Conservation (phyloP, 768 basidiomycete species). For the Sutorius australiensis region DNA sequence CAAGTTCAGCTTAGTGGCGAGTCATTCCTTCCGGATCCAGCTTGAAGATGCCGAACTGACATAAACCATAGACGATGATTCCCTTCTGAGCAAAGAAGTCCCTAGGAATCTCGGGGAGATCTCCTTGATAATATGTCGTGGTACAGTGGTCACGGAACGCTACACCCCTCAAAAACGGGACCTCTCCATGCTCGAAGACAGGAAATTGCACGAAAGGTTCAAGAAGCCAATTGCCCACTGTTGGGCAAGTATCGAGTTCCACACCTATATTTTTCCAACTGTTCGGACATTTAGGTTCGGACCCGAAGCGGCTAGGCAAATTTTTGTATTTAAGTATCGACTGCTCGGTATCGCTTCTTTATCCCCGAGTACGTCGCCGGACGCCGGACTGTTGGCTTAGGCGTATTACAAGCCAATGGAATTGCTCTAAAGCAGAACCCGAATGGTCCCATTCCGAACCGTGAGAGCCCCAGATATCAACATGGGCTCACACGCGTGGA, state of each 20-base stretch:
- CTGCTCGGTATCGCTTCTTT: conserved; percentile 11
- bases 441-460: neutral
- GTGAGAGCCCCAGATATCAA: neutral
- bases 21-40: neutral
- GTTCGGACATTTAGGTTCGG: conserved; percentile 11
- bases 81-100: conserved; percentile 5
- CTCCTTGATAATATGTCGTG: conserved; percentile 1
- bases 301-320: neutral
- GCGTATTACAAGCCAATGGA: conserved; percentile 17
- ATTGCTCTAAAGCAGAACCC: conserved; percentile 9
- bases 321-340: conserved; percentile 20
- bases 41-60: neutral
- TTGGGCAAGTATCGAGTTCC: conserved; percentile 10
- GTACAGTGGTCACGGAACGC: neutral
- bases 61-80: conserved; percentile 18
- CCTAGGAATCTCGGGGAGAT: conserved; percentile 18
- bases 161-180: rapidly evolving
- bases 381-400: conserved; percentile 3
- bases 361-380: neutral
- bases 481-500: neutral
- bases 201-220: conserved; percentile 16
- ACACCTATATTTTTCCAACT: neutral
- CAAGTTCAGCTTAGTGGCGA: conserved; percentile 17
- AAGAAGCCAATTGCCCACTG: conserved; percentile 23
- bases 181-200: neutral